Evolutionary conservation across 2,329 filamentous ascomycete species (phyloP).

Genomic region (Fusarium algeriense): DNA sequence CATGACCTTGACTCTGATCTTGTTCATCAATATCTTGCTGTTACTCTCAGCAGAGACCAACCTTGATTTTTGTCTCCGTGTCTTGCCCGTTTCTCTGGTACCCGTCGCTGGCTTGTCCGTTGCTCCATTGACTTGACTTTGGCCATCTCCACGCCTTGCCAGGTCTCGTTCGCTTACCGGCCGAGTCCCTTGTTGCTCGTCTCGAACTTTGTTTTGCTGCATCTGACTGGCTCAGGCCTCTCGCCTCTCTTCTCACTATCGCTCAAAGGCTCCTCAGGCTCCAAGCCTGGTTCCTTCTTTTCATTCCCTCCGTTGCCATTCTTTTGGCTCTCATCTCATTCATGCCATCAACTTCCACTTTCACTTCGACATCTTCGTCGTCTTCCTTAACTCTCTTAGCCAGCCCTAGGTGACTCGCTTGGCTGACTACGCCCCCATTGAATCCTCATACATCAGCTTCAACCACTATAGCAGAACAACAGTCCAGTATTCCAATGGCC

Average conservation of each 20-base stretch:
- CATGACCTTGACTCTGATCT: constrained; percentile 5
- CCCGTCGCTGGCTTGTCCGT: constrained; percentile 39
- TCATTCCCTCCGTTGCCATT: constrained; percentile 34
- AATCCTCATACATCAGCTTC: constrained; percentile 17
- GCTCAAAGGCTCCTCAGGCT: constrained; percentile 29
- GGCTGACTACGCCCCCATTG: constrained; percentile 31
- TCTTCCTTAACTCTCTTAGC: constrained; percentile 31
- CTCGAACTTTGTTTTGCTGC: constrained; percentile 45
- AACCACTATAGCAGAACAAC: constrained; percentile 14
- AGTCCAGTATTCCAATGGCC: constrained; percentile 48
- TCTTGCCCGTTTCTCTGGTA: constrained; percentile 45
- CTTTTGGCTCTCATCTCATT: constrained; percentile 36
- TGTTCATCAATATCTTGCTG: constrained; percentile 6
- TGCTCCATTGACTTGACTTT: constrained; percentile 44
- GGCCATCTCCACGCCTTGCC: constrained; percentile 39
- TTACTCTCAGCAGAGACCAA: constrained; percentile 18
- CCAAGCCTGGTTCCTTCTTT: constrained; percentile 28
- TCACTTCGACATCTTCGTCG: constrained; percentile 35
- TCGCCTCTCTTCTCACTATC: constrained; percentile 40
- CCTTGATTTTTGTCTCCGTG: constrained; percentile 33
- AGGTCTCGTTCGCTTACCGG: constrained; percentile 42
- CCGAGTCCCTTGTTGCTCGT: constrained; percentile 40
- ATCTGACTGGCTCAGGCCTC: constrained; percentile 37
- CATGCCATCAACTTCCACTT: constrained; percentile 40
- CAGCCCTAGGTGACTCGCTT: constrained; percentile 41